Conservation (phyloP, 768 basidiomycete genomes). For the Nevesoporus exiguus region DNA sequence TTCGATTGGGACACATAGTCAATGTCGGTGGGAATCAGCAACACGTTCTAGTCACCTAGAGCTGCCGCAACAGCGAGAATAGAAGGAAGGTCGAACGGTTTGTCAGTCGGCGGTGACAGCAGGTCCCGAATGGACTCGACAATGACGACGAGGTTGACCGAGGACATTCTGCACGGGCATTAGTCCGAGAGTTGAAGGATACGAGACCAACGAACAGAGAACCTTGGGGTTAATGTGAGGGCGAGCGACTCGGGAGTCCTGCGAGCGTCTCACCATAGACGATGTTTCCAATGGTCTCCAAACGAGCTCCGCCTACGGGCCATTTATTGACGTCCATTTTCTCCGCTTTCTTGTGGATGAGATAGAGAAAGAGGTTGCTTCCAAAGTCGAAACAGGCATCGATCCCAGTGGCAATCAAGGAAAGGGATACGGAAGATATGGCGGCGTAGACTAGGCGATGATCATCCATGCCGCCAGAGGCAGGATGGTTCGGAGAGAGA, state of each 20-base stretch:
- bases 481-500: neutral
- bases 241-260: neutral
- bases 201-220: slow-evolving; percentile 37
- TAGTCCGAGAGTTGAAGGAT: neutral
- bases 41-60: slow-evolving; percentile 43
- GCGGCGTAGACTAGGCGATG: slow-evolving; percentile 79
- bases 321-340: slow-evolving; percentile 79
- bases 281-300: slow-evolving; percentile 89
- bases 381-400: slow-evolving; percentile 85
- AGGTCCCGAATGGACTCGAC: slow-evolving; percentile 83
- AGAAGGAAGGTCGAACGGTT: slow-evolving; percentile 74
- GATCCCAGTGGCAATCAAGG: slow-evolving; percentile 84
- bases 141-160: slow-evolving; percentile 87
- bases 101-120: slow-evolving; percentile 51
- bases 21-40: neutral
- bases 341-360: slow-evolving; percentile 70
- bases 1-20: neutral
- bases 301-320: slow-evolving; percentile 88
- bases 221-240: slow-evolving; percentile 35
- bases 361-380: slow-evolving; percentile 78
- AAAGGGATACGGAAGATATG: slow-evolving; percentile 75
- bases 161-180: slow-evolving; percentile 63
- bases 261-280: slow-evolving; percentile 57
- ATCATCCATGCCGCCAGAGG: neutral
- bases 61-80: slow-evolving; percentile 82